These are phyloP conservation scores for Vitis labrusca DNA, from an alignment of 164 flowering plant genomes.

Conservation along the genomic window DNA sequence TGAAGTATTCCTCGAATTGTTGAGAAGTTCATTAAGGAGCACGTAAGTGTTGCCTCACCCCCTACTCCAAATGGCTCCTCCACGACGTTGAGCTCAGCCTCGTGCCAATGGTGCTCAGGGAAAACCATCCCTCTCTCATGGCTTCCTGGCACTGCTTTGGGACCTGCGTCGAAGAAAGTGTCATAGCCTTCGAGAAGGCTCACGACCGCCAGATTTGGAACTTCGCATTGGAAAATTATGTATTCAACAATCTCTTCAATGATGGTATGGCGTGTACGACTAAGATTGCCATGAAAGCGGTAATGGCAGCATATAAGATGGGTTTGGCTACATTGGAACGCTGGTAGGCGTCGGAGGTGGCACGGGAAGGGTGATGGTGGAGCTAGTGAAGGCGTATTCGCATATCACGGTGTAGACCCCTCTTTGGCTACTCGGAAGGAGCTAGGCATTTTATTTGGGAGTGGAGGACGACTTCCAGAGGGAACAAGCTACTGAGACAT, in stretches of 20 bases:
- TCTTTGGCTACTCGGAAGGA: no score
- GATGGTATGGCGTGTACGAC: slow-evolving; percentile 35
- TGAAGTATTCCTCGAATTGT: no score
- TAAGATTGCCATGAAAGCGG: slow-evolving; percentile 18
- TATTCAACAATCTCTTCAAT: slow-evolving; percentile 32
- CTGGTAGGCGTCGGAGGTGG: slow-evolving; percentile 61
- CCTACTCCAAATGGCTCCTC: slow-evolving; percentile 30
- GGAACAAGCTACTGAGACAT: no score
- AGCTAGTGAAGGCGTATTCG: slow-evolving; percentile 10
- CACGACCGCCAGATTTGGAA: slow-evolving; percentile 19
- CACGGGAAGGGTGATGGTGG: slow-evolving; percentile 22
- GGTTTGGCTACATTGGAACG: slow-evolving; percentile 30
- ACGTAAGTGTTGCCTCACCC: slow-evolving; percentile 10
- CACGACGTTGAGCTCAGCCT: slow-evolving; percentile 23
- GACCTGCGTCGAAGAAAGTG: slow-evolving; percentile 35
- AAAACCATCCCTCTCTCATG: slow-evolving; percentile 11
- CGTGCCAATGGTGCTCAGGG: slow-evolving; percentile 22
- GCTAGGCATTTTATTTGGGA: no score
- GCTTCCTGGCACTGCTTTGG: slow-evolving; percentile 34
- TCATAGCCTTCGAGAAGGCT: slow-evolving; percentile 36
- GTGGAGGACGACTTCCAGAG: no score
- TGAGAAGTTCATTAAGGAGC: no score
- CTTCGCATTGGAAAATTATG: slow-evolving; percentile 22
- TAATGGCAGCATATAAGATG: slow-evolving; percentile 30
- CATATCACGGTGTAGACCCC: background rate